Base-by-base conservation (phyloP, 345 rosid genomes). In the Populus deltoides region DNA sequence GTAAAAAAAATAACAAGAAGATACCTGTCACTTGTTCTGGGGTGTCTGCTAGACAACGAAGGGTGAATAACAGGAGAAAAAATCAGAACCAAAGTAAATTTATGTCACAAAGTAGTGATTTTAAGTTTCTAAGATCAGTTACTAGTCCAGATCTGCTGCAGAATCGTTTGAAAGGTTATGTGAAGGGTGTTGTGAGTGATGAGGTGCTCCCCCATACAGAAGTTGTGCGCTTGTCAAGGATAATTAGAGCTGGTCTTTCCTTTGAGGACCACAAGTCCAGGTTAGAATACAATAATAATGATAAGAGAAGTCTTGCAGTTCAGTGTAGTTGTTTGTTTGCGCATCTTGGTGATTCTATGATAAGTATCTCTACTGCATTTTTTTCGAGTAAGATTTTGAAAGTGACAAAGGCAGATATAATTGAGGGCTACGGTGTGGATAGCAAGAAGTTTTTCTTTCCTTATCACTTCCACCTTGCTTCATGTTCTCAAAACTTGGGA, bases 231-330 rank as follows among this genome's bases (percentile, higher is more conserved):
- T 86, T 96, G 76, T 96, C 98, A 10, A 86, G 81, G 71, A 92
- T 89, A 77, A 90, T 96, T 72, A 91, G 91, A 83, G 84, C 86
- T 61, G 98, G 98, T 43, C 91, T 96, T 72, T 85, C 88, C 79
- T 84, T 93, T 55, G 98, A 96, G 85, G 92, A 91, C 31, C 93
- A 85, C 70, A 92, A 86, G 84, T 88, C 85, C 72, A 93, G 97
- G 99, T 95, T 82, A 83, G 75, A 15, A 68, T 45, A 4, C 33
- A 13, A 11, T 43, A 15, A 57, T 18, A 39, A 43, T 33, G 43
- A 4, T 12, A 35, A 29, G 61, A 22, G n/a, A 51, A 15, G 5
- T 45, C 22, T 16, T 70, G 24, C 5, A 15, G 25, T n/a, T 17
- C 7, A 75, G n/a, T 47, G 36, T 5, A 66, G 29, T 31, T n/a